Evolutionary conservation across 441 rosid species (phyloP).

Genomic region (Brassica hybrid): DNA sequence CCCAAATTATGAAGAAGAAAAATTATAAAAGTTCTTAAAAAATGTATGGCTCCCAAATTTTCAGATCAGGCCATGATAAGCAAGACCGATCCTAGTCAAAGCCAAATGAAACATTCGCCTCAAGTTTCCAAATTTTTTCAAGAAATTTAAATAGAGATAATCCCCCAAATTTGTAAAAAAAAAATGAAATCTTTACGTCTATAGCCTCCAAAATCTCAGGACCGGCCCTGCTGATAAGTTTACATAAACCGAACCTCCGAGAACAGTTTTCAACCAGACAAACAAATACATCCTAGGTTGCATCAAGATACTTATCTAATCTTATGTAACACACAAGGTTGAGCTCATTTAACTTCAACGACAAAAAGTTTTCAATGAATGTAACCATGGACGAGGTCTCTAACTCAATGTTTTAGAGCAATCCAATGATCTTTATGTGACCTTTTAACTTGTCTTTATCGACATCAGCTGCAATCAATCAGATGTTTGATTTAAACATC

Average conservation of each 20-base stretch:
- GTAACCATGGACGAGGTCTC: constrained; percentile 29
- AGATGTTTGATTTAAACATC: constrained; percentile 41
- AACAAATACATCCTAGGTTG: neutral
- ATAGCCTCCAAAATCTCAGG: no score
- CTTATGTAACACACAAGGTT: neutral
- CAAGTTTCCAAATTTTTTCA: no score
- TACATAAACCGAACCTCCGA: neutral
- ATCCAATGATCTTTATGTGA: constrained; percentile 42
- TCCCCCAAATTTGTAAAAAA: no score
- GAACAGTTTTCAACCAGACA: neutral
- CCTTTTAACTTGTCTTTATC: no score
- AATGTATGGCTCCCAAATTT: neutral
- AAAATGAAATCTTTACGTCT: no score
- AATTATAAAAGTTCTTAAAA: no score
- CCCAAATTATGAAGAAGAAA: neutral
- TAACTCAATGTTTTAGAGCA: constrained; percentile 23
- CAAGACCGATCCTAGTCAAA: no score
- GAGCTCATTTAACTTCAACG: neutral
- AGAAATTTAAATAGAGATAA: no score
- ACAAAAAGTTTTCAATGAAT: no score
- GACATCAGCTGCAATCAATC: no score
- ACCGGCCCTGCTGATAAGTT: no score
- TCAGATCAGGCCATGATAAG: neutral
- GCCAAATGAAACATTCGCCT: no score
- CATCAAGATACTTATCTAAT: neutral